These are phyloP conservation scores for Arabidopsis lyrata DNA, from an alignment of 441 rosid species.

Conservation along the genomic window DNA sequence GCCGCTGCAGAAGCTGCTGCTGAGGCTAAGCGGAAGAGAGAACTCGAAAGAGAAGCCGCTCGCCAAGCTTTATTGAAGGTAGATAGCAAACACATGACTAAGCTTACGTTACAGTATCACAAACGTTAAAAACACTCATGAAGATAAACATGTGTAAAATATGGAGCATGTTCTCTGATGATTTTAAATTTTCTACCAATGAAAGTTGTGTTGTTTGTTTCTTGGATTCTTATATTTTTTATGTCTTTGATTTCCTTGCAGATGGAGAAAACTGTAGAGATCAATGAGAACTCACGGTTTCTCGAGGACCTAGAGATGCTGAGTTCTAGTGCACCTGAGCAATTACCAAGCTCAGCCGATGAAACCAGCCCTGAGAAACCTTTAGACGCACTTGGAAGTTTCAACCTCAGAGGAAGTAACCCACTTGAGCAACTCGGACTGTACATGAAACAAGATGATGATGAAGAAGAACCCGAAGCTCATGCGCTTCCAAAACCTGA, in stretches of 20 bases:
- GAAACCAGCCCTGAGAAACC: conserved; percentile 63
- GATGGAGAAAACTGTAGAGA: conserved; percentile 86
- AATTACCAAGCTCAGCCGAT: conserved; percentile 60
- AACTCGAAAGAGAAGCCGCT: conserved; percentile 76
- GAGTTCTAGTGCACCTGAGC: conserved; percentile 58
- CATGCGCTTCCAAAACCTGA: conserved; percentile 33
- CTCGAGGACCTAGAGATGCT: conserved; percentile 80
- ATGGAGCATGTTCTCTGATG: not conserved
- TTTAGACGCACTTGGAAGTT: conserved; percentile 66
- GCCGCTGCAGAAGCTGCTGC: conserved; percentile 76
- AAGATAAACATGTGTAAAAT: not conserved
- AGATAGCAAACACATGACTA: conserved; percentile 23
- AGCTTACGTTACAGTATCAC: conserved; percentile 12
- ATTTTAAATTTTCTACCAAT: not conserved
- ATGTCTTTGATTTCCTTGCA: conserved; percentile 42
- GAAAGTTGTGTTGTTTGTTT: conserved; percentile 8
- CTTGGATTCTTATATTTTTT: conserved; percentile 3
- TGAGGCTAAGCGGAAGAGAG: conserved; percentile 70
- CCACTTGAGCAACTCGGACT: conserved; percentile 76
- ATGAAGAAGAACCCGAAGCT: conserved; percentile 24
- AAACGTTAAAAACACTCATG: not conserved
- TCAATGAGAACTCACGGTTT: conserved; percentile 71
- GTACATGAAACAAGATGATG: conserved; percentile 66
- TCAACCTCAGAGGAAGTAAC: conserved; percentile 63
- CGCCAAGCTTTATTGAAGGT: conserved; percentile 74